A percentile compares a stretch with the other conserved stretches of the same genome.
These are phyloP conservation scores for Rhodotorula babjevae DNA, from an alignment of 768 basidiomycete species.

Conservation along the genomic window DNA sequence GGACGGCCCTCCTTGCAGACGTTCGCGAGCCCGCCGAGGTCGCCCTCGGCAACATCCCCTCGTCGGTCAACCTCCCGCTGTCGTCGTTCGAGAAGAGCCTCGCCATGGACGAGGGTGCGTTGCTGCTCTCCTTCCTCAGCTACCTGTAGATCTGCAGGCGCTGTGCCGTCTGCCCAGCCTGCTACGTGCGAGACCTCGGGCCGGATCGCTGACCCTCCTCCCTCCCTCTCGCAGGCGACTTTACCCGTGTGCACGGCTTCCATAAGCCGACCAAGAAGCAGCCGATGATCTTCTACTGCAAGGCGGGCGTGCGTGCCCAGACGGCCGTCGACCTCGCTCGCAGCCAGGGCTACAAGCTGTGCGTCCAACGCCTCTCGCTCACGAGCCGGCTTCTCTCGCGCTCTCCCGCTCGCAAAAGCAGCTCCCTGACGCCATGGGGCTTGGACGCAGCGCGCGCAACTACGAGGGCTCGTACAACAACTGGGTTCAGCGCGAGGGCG, in stretches of 20 bases:
- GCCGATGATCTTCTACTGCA: conserved; percentile 82
- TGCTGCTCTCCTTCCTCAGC: too few species aligned
- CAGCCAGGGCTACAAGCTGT: conserved; percentile 77
- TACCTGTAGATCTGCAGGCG: background rate
- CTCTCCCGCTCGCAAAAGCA: background rate
- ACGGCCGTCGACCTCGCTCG: conserved; percentile 76
- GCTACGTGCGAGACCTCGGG: background rate
- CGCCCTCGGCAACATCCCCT: conserved; percentile 85
- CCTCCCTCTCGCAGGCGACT: conserved; percentile 49
- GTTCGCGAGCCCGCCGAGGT: conserved; percentile 93
- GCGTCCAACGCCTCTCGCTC: conserved; percentile 41
- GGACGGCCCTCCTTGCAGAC: conserved; percentile 53
- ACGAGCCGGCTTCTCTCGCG: background rate
- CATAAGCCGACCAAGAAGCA: conserved; percentile 66
- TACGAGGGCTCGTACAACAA: conserved; percentile 86
- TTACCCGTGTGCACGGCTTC: conserved; percentile 65
- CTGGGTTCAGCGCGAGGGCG: conserved; percentile 59
- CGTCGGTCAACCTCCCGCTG: conserved; percentile 82
- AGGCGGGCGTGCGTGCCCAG: conserved; percentile 76
- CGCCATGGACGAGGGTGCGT: conserved; percentile 50
- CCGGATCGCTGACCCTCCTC: background rate
- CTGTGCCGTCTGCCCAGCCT: background rate
- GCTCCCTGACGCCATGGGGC: background rate
- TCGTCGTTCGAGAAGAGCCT: conserved; percentile 68
- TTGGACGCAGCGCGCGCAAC: conserved; percentile 54